Conservation (phyloP, 257 asterid genomes). For the Capsicum chinense region DNA sequence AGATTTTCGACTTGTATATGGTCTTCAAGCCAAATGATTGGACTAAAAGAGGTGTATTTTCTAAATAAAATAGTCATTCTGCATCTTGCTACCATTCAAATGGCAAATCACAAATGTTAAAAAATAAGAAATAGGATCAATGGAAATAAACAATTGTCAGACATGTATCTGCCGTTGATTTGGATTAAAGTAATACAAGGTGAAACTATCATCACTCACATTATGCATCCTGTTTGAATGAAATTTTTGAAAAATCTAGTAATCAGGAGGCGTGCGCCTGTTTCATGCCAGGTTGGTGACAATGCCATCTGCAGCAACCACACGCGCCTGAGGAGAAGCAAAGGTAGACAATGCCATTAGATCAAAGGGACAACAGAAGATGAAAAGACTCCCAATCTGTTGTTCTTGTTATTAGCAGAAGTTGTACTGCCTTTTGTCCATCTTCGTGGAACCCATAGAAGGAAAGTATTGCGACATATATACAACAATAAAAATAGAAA, state of each 20-base stretch:
- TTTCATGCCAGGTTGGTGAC: constrained; percentile 77
- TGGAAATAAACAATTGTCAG: background rate
- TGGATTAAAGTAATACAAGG: background rate
- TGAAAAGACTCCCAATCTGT: too few relatives aligned
- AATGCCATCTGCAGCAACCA: too few relatives aligned
- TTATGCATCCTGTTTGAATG: constrained; percentile 64
- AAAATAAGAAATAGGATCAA: background rate
- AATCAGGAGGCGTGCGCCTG: constrained; percentile 76
- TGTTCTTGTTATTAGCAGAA: too few relatives aligned
- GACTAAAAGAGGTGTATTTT: background rate
- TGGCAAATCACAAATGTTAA: too few relatives aligned
- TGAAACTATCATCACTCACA: constrained; percentile 50
- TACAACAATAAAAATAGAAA: too few relatives aligned
- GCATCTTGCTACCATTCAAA: background rate
- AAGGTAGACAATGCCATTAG: too few relatives aligned
- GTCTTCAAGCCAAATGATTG: background rate
- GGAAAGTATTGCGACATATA: too few relatives aligned
- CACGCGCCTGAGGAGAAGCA: too few relatives aligned
- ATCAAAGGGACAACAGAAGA: too few relatives aligned
- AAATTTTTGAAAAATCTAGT: constrained; percentile 61
- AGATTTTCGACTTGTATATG: background rate
- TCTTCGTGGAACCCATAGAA: too few relatives aligned
- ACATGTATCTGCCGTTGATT: background rate
- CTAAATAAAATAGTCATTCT: background rate
- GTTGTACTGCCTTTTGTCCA: too few relatives aligned